Percentiles rank a stretch among this genome's conserved stretches.
phyloP scores from a whole-genome alignment of 768 basidiomycete genomes.

The Inosperma sp. region DNA sequence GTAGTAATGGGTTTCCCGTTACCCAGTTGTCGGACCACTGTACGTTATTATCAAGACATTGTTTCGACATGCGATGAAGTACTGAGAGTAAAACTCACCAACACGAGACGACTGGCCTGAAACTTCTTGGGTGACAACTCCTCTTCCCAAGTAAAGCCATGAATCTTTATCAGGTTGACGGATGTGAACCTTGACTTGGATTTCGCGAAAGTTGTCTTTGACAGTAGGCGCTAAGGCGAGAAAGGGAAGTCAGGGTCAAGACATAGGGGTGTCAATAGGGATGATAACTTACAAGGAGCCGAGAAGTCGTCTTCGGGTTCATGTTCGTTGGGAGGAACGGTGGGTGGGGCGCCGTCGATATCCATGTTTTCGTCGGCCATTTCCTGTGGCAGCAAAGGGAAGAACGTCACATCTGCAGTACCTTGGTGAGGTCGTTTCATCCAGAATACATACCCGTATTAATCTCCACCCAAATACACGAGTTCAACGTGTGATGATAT shows the following conservation, averaged over 20 bases:
- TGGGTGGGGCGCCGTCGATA: slow-evolving; percentile 30
- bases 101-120: slow-evolving; percentile 74
- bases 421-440: too few species aligned
- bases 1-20: slow-evolving; percentile 64
- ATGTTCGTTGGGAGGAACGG: slow-evolving; percentile 10
- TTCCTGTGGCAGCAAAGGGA: slow-evolving; percentile 8
- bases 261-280: not conserved
- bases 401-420: not conserved
- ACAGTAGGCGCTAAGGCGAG: slow-evolving; percentile 14
- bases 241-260: slow-evolving; percentile 5
- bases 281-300: slow-evolving; percentile 13
- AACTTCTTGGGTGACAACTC: slow-evolving; percentile 69
- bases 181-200: slow-evolving; percentile 83
- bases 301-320: slow-evolving; percentile 6
- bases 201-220: slow-evolving; percentile 66
- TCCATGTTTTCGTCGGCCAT: slow-evolving; percentile 44
- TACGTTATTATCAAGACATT: not conserved
- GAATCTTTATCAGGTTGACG: slow-evolving; percentile 73
- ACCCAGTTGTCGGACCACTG: slow-evolving; percentile 61
- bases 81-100: slow-evolving; percentile 43
- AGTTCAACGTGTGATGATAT: too few species aligned
- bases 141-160: slow-evolving; percentile 80
- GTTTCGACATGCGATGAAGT: not conserved
- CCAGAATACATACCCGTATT: not conserved
- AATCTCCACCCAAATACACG: too few species aligned